A percentile compares a stretch with the other conserved stretches of the same genome.
These are phyloP conservation scores for Graphilbum ipis-grandicollis DNA, from an alignment of 2,329 filamentous ascomycete genomes.

Conservation along the genomic window DNA sequence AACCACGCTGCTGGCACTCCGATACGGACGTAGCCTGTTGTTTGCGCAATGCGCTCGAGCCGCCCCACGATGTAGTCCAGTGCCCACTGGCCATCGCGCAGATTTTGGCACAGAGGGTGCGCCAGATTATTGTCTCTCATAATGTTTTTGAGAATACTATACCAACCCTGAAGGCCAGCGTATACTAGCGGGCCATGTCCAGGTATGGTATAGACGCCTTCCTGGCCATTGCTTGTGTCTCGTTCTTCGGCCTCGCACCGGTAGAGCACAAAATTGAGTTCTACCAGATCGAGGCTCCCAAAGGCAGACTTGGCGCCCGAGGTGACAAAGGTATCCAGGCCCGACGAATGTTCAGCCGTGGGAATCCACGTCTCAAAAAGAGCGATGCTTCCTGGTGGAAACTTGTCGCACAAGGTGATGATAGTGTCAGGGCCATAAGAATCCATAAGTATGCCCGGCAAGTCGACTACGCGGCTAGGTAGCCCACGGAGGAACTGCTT, in stretches of 20 bases:
- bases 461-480: slow-evolving; percentile 62
- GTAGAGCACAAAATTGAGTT: slow-evolving; percentile 86
- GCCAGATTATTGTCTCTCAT: slow-evolving; percentile 81
- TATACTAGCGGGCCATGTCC: slow-evolving; percentile 75
- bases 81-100: slow-evolving; percentile 82
- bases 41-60: slow-evolving; percentile 53
- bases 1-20: slow-evolving; percentile 59
- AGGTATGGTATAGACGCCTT: slow-evolving; percentile 82
- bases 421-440: slow-evolving; percentile 55
- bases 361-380: slow-evolving; percentile 95
- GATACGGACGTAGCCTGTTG: slow-evolving; percentile 44
- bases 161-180: slow-evolving; percentile 96
- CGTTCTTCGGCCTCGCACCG: slow-evolving; percentile 77
- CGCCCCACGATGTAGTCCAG: slow-evolving; percentile 74
- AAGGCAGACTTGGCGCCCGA: slow-evolving; percentile 68
- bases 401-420: slow-evolving; percentile 65
- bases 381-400: slow-evolving; percentile 86
- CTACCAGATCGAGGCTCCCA: slow-evolving; percentile 52
- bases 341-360: slow-evolving; percentile 63
- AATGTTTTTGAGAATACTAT: slow-evolving; percentile 75
- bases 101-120: slow-evolving; percentile 83
- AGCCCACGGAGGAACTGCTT: slow-evolving; percentile 59
- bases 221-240: slow-evolving; percentile 58
- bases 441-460: slow-evolving; percentile 59
- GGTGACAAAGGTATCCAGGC: slow-evolving; percentile 74